These are phyloP conservation scores for Dianthus caryophyllus DNA, from an alignment of 148 eudicot species.

Conservation along the genomic window DNA sequence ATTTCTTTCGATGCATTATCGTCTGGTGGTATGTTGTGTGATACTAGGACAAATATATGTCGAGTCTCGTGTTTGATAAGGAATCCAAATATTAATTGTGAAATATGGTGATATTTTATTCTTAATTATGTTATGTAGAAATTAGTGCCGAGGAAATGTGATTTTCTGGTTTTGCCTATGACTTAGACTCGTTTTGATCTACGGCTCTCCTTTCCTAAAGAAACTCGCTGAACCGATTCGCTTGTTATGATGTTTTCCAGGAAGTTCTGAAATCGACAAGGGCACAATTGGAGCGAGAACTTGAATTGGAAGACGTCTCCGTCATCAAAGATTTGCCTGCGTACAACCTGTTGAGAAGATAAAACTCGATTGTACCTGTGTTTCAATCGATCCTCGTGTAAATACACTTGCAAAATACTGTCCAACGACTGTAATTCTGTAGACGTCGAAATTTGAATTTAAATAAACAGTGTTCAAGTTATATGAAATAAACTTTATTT, in stretches of 20 bases:
- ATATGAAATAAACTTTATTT: too few species aligned
- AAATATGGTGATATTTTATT: too few species aligned
- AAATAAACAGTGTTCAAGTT: background rate
- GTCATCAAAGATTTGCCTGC: conserved; percentile 80
- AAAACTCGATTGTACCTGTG: background rate
- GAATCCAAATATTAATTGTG: too few species aligned
- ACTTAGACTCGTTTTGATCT: background rate
- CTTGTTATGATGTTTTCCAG: conserved; percentile 25
- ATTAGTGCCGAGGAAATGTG: too few species aligned
- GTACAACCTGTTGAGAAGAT: conserved; percentile 64
- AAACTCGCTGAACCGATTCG: background rate
- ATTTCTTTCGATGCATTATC: too few species aligned
- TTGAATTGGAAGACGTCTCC: conserved; percentile 65
- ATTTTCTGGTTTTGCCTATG: too few species aligned
- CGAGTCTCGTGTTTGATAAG: too few species aligned
- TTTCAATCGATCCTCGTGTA: conserved; percentile 3
- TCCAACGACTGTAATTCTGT: conserved; percentile 1
- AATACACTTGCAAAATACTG: background rate
- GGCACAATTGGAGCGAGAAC: conserved; percentile 77
- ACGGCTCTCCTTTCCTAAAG: too few species aligned
- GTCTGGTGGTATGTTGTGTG: too few species aligned
- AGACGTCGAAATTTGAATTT: background rate
- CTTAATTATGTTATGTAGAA: too few species aligned
- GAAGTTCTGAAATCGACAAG: conserved; percentile 90
- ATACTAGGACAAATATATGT: too few species aligned